These are phyloP conservation scores for Monsonia emarginata DNA, from an alignment of 441 rosid species.

Conservation along the genomic window DNA sequence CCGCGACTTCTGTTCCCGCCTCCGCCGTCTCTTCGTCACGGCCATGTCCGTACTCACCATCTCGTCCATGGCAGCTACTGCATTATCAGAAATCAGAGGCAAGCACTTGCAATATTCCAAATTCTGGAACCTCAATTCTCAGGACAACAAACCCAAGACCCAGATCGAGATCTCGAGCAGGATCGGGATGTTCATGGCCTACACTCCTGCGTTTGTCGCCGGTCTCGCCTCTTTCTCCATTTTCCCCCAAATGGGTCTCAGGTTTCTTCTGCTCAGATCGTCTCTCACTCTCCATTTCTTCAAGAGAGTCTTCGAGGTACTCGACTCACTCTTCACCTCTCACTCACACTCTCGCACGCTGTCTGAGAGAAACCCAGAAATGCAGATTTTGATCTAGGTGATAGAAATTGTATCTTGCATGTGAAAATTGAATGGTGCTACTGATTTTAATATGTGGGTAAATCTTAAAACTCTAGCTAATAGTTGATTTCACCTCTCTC, in stretches of 20 bases:
- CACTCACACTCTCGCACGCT: too few species aligned
- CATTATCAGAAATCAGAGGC: constrained; percentile 46
- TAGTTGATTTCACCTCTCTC: too few species aligned
- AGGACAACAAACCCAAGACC: neutral
- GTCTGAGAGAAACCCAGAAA: too few species aligned
- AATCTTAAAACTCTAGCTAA: neutral
- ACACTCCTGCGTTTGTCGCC: constrained; percentile 49
- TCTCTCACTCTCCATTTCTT: constrained; percentile 60
- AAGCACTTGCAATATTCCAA: constrained; percentile 53
- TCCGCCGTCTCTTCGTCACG: constrained; percentile 34
- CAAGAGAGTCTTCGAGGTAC: constrained; percentile 66
- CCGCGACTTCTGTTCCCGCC: constrained; percentile 25
- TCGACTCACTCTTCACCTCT: too few species aligned
- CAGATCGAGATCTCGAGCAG: constrained; percentile 28
- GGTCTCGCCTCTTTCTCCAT: constrained; percentile 38
- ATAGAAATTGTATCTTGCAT: too few species aligned
- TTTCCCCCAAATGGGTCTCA: constrained; percentile 33
- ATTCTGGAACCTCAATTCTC: constrained; percentile 26
- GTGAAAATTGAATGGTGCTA: too few species aligned
- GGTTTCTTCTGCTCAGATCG: constrained; percentile 42
- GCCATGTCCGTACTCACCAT: constrained; percentile 31
- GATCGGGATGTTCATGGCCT: constrained; percentile 48
- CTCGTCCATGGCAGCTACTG: constrained; percentile 26
- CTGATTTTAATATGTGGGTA: neutral
- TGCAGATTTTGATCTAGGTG: neutral